These are phyloP conservation scores for Aspergillus melleus DNA, from an alignment of 2,329 filamentous ascomycete species.

Conservation along the genomic window DNA sequence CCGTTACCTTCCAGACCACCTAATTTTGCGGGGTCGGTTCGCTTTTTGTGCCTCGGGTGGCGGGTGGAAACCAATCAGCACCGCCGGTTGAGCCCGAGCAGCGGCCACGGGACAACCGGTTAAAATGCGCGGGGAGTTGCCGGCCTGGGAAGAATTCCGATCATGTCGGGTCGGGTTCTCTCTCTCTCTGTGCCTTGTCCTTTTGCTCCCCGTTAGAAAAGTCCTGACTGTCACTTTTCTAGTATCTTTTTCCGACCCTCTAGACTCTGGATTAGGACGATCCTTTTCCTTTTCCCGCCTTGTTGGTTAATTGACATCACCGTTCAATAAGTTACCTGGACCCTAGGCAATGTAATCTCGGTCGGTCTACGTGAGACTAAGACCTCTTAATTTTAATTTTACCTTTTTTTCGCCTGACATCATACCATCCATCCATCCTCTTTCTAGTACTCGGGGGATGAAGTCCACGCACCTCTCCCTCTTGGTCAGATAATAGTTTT, in stretches of 20 bases:
- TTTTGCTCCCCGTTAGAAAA: too few species aligned
- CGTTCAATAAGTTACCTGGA: too few species aligned
- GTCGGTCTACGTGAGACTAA: neutral
- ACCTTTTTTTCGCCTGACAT: slow-evolving; percentile 3
- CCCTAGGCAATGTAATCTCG: too few species aligned
- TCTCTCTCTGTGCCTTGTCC: neutral
- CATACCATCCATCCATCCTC: neutral
- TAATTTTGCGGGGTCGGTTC: slow-evolving; percentile 21
- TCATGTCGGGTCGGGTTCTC: slow-evolving; percentile 14
- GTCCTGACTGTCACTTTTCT: neutral
- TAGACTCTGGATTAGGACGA: neutral
- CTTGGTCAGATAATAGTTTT: too few species aligned
- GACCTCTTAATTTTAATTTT: neutral
- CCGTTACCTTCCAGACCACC: neutral
- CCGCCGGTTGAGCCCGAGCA: slow-evolving; percentile 15
- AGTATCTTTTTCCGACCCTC: neutral
- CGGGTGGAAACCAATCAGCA: slow-evolving; percentile 18
- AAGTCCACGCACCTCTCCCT: neutral
- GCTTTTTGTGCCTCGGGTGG: slow-evolving; percentile 18
- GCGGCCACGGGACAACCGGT: slow-evolving; percentile 23
- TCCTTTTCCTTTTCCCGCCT: neutral
- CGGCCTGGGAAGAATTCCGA: slow-evolving; percentile 18
- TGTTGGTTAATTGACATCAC: neutral
- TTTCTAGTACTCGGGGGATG: neutral
- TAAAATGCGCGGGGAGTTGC: slow-evolving; percentile 21